These are phyloP conservation scores for Trebouxia sp. DNA, from an alignment of 139 green algal species.

Conservation along the genomic window DNA sequence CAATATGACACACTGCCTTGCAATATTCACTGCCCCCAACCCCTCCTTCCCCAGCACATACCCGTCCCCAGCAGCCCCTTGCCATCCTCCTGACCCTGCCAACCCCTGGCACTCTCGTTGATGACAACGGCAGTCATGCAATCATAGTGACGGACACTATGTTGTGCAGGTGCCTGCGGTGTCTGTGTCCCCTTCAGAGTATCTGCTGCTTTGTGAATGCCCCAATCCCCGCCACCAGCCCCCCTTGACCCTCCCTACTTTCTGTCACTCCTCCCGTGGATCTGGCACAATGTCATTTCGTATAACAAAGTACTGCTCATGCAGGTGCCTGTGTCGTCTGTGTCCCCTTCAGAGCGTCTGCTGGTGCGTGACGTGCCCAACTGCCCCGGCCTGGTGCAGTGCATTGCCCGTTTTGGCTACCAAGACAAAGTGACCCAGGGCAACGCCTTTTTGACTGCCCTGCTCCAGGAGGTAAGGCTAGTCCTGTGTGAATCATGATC, in stretches of 20 bases:
- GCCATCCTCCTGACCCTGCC: neutral
- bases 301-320: neutral
- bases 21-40: no score
- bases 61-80: neutral
- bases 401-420: conserved; percentile 10
- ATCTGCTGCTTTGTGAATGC: neutral
- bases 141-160: neutral
- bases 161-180: neutral
- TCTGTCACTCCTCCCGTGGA: neutral
- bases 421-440: neutral
- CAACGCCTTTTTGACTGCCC: neutral
- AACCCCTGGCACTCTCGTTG: neutral
- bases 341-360: conserved; percentile 3
- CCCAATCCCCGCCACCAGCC: no score
- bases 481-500: no score
- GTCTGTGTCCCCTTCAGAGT: neutral
- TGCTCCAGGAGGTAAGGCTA: neutral
- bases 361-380: neutral
- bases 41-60: no score
- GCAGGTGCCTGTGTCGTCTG: conserved; percentile 16
- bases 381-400: neutral
- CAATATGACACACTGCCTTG: no score
- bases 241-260: no score
- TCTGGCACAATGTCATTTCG: neutral
- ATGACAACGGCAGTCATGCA: neutral